Evolutionary conservation across 768 basidiomycete species (phyloP).

Genomic region (Rhodotorula sphaerocarpa): DNA sequence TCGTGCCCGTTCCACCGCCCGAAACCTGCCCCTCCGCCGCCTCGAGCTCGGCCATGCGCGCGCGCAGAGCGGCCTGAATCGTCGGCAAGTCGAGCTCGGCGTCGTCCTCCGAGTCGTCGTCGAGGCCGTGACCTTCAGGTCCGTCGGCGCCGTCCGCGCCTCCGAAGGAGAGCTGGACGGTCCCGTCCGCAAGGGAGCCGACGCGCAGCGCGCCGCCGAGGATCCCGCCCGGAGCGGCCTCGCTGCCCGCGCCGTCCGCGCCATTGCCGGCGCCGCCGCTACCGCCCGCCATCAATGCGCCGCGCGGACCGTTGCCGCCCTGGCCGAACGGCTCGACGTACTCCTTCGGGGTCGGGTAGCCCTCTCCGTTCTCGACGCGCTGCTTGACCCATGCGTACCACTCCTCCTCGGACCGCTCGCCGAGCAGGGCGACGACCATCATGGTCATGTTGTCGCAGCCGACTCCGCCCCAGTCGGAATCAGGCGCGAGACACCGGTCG

Average conservation of each 20-base stretch:
- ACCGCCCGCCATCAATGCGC: constrained; percentile 30
- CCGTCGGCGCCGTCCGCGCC: constrained; percentile 3
- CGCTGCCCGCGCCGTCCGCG: neutral
- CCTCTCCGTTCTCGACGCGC: constrained; percentile 65
- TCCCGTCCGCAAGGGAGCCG: constrained; percentile 1
- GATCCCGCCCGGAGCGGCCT: neutral
- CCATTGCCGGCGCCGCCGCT: neutral
- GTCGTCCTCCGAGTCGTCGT: constrained; percentile 37
- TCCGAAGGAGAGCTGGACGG: constrained; percentile 1
- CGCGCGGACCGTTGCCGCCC: constrained; percentile 25
- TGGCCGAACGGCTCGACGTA: constrained; percentile 57
- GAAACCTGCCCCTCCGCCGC: constrained; percentile 44
- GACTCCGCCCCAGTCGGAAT: constrained; percentile 83
- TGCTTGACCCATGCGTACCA: constrained; percentile 87
- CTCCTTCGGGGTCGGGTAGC: constrained; percentile 65
- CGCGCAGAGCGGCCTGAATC: constrained; percentile 34
- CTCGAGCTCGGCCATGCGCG: constrained; percentile 51
- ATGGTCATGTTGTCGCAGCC: constrained; percentile 99
- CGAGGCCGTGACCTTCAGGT: neutral
- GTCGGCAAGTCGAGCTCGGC: constrained; percentile 27
- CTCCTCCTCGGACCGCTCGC: constrained; percentile 77
- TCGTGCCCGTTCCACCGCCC: constrained; percentile 43
- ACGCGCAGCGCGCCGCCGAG: constrained; percentile 8
- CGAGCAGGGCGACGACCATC: constrained; percentile 75
- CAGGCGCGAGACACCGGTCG: constrained; percentile 86